phyloP scores from a whole-genome alignment of 2,329 filamentous ascomycete genomes.

The Monosporascus ibericus region DNA sequence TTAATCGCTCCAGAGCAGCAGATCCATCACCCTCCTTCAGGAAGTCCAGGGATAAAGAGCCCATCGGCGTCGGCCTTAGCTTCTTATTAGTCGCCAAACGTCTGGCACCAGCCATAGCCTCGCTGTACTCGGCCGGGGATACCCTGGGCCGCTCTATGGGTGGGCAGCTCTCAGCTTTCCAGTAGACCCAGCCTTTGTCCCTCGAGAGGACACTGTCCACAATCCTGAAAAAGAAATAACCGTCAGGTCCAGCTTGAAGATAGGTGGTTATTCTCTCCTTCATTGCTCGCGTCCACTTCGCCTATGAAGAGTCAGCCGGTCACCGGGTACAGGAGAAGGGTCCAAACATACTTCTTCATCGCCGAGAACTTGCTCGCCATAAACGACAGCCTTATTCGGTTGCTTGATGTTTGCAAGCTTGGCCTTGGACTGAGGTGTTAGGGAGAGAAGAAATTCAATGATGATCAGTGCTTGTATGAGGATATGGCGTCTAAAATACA shows the following conservation, averaged over 20 bases:
- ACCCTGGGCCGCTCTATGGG: constrained; percentile 74
- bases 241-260: constrained; percentile 72
- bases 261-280: constrained; percentile 76
- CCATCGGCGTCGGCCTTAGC: constrained; percentile 61
- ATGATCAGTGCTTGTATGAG: constrained; percentile 92
- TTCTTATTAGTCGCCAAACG: constrained; percentile 66
- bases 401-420: constrained; percentile 61
- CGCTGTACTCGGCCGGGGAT: constrained; percentile 59
- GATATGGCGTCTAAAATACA: constrained; percentile 90
- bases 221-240: constrained; percentile 92
- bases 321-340: background rate
- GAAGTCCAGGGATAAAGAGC: constrained; percentile 72
- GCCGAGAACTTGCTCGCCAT: constrained; percentile 64
- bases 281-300: constrained; percentile 78
- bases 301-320: constrained; percentile 36
- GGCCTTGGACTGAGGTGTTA: constrained; percentile 75
- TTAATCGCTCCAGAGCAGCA: constrained; percentile 63
- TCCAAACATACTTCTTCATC: constrained; percentile 70
- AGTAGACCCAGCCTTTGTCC: constrained; percentile 98
- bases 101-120: constrained; percentile 60
- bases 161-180: constrained; percentile 93
- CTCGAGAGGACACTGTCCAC: constrained; percentile 91
- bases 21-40: constrained; percentile 60
- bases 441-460: constrained; percentile 89
- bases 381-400: constrained; percentile 83